Percentiles rank a stretch among this genome's conserved stretches.
Conservation (phyloP, 441 rosid species). For the Mallotus repandus region DNA sequence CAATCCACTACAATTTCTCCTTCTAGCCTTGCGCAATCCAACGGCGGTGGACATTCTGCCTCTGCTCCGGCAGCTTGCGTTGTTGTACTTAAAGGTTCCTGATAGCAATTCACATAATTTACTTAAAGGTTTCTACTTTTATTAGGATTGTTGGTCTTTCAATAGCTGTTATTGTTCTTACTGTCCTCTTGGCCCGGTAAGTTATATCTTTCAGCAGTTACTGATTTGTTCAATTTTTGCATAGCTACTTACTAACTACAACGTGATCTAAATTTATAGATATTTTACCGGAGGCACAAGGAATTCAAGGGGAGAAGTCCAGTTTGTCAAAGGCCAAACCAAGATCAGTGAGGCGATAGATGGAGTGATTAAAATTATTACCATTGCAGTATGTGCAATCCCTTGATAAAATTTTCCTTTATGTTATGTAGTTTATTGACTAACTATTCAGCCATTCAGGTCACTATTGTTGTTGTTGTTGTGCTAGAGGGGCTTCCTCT, state of each 20-base stretch:
- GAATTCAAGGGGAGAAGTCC: slow-evolving; percentile 46
- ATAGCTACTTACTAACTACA: slow-evolving; percentile 15
- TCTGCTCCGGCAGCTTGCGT: slow-evolving; percentile 52
- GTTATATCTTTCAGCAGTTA: slow-evolving; percentile 18
- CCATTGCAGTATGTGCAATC: slow-evolving; percentile 75
- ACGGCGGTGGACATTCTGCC: slow-evolving; percentile 32
- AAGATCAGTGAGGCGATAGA: slow-evolving; percentile 58
- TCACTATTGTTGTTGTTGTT: slow-evolving; percentile 96
- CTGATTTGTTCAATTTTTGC: slow-evolving; percentile 19
- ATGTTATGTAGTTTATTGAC: slow-evolving; percentile 26
- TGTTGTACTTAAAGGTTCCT: neutral
- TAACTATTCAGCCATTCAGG: slow-evolving; percentile 49
- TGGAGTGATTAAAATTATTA: slow-evolving; percentile 77
- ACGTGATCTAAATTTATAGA: slow-evolving; percentile 37
- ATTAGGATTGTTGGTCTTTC: slow-evolving; percentile 90
- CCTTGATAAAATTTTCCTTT: slow-evolving; percentile 7
- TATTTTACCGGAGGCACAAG: slow-evolving; percentile 80
- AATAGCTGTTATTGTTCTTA: slow-evolving; percentile 78
- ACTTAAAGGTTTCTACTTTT: slow-evolving; percentile 70
- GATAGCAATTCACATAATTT: slow-evolving; percentile 9
- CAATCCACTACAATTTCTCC: slow-evolving; percentile 48
- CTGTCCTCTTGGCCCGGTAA: slow-evolving; percentile 80
- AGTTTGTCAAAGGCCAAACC: slow-evolving; percentile 72
- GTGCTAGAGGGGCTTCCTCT: slow-evolving; percentile 99
- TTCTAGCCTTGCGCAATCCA: slow-evolving; percentile 27